Conservation (phyloP, 225 moss, liverwort and hornwort genomes). For the Pseudisothecium myosuroides region DNA sequence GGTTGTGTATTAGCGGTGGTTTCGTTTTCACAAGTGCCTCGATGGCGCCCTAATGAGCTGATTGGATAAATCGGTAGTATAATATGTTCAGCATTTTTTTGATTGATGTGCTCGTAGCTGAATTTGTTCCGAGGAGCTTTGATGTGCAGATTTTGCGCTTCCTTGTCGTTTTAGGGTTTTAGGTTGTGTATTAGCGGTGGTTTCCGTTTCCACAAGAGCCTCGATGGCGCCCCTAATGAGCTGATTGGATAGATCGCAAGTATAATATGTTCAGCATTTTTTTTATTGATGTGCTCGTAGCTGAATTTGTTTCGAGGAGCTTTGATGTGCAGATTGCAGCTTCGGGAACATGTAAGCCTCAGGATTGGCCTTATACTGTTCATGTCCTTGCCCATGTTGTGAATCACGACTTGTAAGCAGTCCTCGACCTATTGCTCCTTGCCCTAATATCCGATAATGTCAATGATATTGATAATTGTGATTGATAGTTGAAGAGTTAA, state of each 20-base stretch:
- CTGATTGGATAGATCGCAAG: background rate
- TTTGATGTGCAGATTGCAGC: slow-evolving; percentile 56
- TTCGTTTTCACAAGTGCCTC: no score
- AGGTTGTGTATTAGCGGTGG: background rate
- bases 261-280: background rate
- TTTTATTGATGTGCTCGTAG: background rate
- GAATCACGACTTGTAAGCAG: slow-evolving; percentile 75
- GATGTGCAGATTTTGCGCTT: background rate
- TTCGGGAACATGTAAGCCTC: slow-evolving; percentile 53
- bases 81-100: no score
- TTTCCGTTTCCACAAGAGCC: background rate
- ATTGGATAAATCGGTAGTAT: no score
- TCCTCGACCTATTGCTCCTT: background rate
- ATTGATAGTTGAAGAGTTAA: background rate
- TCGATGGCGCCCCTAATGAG: background rate
- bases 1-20: no score
- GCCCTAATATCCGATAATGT: background rate
- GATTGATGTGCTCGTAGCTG: no score
- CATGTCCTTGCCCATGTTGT: slow-evolving; percentile 88
- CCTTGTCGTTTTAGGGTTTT: background rate
- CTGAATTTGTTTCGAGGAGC: background rate
- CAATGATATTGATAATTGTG: background rate
- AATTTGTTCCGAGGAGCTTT: no score
- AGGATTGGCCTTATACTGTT: slow-evolving; percentile 82
- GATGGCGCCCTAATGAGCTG: no score